A percentile compares a stretch with the other conserved stretches of the same genome.
These are phyloP conservation scores for Leishmania gerbilli DNA, from an alignment of 208 protist genomes.

Conservation along the genomic window DNA sequence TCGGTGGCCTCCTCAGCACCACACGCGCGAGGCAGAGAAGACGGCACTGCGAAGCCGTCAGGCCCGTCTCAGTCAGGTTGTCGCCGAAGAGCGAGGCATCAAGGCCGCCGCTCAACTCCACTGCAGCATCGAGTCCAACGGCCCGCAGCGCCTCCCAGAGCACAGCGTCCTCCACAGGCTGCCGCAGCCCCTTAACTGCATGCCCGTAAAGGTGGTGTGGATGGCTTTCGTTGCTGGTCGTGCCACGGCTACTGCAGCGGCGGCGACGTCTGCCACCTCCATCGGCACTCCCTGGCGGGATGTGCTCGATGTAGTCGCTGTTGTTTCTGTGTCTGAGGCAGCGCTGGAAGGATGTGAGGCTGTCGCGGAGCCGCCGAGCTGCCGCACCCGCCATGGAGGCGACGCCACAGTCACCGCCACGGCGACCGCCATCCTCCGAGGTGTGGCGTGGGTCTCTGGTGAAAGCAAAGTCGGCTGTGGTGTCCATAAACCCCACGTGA, in stretches of 20 bases:
- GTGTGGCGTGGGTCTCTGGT: slow-evolving; percentile 3
- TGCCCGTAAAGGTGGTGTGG: neutral
- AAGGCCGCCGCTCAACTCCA: slow-evolving; percentile 43
- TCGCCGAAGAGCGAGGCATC: slow-evolving; percentile 55
- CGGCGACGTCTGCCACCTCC: slow-evolving; percentile 2
- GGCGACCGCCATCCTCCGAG: neutral
- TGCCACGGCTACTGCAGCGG: slow-evolving; percentile 3
- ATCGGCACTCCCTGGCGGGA: neutral
- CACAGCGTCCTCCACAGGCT: slow-evolving; percentile 34
- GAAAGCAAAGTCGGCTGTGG: slow-evolving; percentile 4
- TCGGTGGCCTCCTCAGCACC: slow-evolving; percentile 75
- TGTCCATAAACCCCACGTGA: slow-evolving; percentile 9
- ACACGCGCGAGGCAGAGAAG: slow-evolving; percentile 95
- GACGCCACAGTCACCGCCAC: neutral
- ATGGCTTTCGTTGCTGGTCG: neutral
- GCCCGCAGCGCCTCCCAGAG: slow-evolving; percentile 55
- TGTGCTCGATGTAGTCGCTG: neutral
- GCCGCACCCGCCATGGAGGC: neutral
- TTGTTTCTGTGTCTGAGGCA: neutral
- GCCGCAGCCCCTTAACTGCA: slow-evolving; percentile 8
- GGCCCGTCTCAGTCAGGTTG: slow-evolving; percentile 34
- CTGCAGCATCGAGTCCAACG: slow-evolving; percentile 40
- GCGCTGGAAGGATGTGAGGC: slow-evolving; percentile 4
- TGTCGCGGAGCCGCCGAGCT: slow-evolving; percentile 15
- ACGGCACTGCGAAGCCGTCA: slow-evolving; percentile 93